Evolutionary conservation across 495 filamentous ascomycete genomes (phyloP), one percentile per base, ranked within the genome.

Genomic region (Podospora fimiseda): DNA sequence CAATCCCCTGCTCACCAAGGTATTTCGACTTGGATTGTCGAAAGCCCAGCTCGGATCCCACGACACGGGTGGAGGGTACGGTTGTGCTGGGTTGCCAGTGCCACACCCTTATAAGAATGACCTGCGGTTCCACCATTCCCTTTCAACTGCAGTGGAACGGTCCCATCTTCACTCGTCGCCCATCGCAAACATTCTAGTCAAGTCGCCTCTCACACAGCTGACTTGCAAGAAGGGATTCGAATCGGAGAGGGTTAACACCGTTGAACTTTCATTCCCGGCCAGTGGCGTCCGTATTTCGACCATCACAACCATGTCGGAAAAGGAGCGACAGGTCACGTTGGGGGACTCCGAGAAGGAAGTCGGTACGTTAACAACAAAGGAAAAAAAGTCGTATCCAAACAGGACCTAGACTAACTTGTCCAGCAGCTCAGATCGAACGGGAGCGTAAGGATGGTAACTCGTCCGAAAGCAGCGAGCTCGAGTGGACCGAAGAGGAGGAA

Each of bases 401-500:
- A n/a, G n/a, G n/a, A n/a, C 36, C 27, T 1, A 18, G 24, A 27
- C 13, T 18, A 16, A 48, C 45, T 37, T 30, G 24, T 13, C 1
- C 38, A 57, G 56, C 46, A 20, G 42, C 56, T 16, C 55, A 52
- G 36, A 18, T 51, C 9, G 48, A 56, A 46, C 48, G 53, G 38
- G 50, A 52, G 33, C 52, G 47, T 33, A 62, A 65, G 39, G 58
- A 61, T 40, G 58, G 52, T 14, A 48, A 36, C 9, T 52, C 53
- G 15, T 50, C 60, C 13, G 60, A 56, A 9, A 51, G 38, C 41
- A 57, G 55, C 57, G 59, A 62, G 42, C 52, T 70, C 37, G 60
- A 56, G n/a, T 80, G 76, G 76, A 72, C 71, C 9, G 65, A 65
- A 13, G 73, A 68, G 43, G 79, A 81, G 50, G 79, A 82, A 66